Base-by-base conservation (phyloP, 2,329 filamentous ascomycete species). In the Colletotrichum melonis region DNA sequence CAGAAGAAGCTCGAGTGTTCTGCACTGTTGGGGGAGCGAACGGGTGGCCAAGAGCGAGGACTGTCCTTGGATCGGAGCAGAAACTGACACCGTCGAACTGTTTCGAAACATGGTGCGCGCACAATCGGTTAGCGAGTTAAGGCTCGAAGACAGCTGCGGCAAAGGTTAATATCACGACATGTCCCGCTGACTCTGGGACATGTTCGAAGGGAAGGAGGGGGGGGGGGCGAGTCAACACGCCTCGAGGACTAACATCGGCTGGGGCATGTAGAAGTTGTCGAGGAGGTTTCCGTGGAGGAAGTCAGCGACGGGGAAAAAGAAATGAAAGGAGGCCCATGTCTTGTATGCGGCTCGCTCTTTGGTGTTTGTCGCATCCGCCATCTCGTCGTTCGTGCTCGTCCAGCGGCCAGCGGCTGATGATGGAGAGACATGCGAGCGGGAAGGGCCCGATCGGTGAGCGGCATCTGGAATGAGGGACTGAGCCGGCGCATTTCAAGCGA, bases 81-180 rank as follows among this genome's bases (percentile, higher is more conserved):
- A 42, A 49, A 46, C 52, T 52, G 62, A 73, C 60, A 52, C 66
- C 65, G 46, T 57, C 56, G 67, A 55, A 35, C 14, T 57, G 74
- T 74, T 75, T 74, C 59, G 67, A 74, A 74, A 74, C 67, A 54
- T 35, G 56, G 56, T 66, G 63, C 38, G 56, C 67, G 52, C 49
- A 63, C 68, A 63, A 63, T 30, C 57, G 67, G 59, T 42, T 63
- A 72, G 62, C 69, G 62, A 66, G 46, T 62, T 57, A 16, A 67
- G 28, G 55, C 26, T 19, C 57, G 52, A 28, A 49, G 49, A 52
- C 19, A 62, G 49, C 60, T 74, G 68, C 72, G 63, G 66, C 54
- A 70, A 70, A 75, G 71, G 71, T 73, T 74, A 75, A 70, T 69
- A 54, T 55, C 71, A 75, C 71, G 65, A 71, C 73, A 71, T 70